Evolutionary conservation across 805 yeast genomes (phyloP), one percentile per base, ranked within the genome.

Genomic region (Soucietia sequanensis): DNA sequence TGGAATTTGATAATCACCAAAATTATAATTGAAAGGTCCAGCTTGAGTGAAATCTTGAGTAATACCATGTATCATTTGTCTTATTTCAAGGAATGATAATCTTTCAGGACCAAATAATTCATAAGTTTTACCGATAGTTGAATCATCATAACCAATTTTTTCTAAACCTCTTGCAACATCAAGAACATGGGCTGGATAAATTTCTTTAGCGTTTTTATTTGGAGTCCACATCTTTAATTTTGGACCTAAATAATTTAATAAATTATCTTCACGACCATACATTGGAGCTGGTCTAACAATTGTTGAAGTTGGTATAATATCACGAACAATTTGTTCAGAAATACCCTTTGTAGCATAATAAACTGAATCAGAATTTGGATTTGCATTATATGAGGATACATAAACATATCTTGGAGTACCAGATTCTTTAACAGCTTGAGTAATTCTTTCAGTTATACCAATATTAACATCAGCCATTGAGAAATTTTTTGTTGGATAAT

Each of bases 241-340:
- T 58, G 60, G 78, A 39, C 84, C 60, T 56, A 77, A 62, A 54
- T 72, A 71, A 62, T 78, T 80, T 49, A 86, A 67, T 54, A 87
- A 76, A 41, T 74, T 67, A 57, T 84, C 89, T 56, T 81, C 84
- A 52, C 81, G 69, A 21, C 93, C 93, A 54, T 65, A 86, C 77
- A 85, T 73, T 32, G 85, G 86, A 16, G 84, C 79, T 5, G 95
- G 95, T 60, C 95, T 79, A 20, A 86, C 93, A 50, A 87, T 85
- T 13, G 95, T 86, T 31, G 86, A 72, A 51, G 78, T 84, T 18
- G 95, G 95, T 35, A 75, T 58, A 30, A 75, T 74, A 27, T 77
- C 86, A 40, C 74, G 68, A 17, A 82, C 95, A 21, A 74, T 76
- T 51, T 76, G 72, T 63, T 87, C 95, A 38, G 84, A 90, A 31